These are phyloP conservation scores for Paraphoma sp. DNA, from an alignment of 2,329 filamentous ascomycete genomes.

Conservation along the genomic window DNA sequence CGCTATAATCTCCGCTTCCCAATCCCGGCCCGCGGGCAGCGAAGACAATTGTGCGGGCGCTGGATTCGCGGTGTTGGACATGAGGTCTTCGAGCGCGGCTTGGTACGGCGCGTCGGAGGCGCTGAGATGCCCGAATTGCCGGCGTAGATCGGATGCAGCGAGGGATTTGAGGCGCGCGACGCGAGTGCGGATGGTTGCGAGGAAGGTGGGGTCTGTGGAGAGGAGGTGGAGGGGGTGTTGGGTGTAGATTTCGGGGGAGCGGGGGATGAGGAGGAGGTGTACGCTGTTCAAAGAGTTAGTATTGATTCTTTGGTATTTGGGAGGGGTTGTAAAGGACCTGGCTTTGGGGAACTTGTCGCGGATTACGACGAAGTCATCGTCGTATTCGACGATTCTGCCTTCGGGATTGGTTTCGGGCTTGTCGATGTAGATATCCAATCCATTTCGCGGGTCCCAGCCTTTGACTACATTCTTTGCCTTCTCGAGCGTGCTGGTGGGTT, in stretches of 20 bases:
- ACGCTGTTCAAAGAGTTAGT: conserved; percentile 55
- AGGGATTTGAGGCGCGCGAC: conserved; percentile 66
- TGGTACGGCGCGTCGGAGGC: conserved; percentile 68
- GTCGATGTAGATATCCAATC: conserved; percentile 70
- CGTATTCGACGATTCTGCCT: conserved; percentile 68
- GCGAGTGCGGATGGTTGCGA: conserved; percentile 67
- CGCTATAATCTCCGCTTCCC: conserved; percentile 73
- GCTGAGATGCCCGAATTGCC: conserved; percentile 70
- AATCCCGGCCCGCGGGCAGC: conserved; percentile 75
- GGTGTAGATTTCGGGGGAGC: conserved; percentile 65
- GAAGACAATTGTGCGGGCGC: conserved; percentile 52
- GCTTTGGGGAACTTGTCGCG: conserved; percentile 85
- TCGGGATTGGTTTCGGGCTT: conserved; percentile 67
- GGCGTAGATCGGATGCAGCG: conserved; percentile 76
- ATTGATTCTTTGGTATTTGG: background rate
- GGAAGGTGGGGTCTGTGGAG: conserved; percentile 69
- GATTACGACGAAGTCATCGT: conserved; percentile 76
- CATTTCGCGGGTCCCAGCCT: conserved; percentile 58
- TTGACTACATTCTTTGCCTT: conserved; percentile 12
- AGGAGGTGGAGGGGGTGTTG: conserved; percentile 81
- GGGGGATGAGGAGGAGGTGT: conserved; percentile 87
- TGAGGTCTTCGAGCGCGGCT: conserved; percentile 55
- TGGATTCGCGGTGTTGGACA: conserved; percentile 54
- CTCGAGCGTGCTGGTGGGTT: conserved; percentile 6
- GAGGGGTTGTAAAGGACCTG: conserved; percentile 16